Base-by-base conservation (phyloP, 2,329 filamentous ascomycete genomes). In the Fusarium proliferatum region DNA sequence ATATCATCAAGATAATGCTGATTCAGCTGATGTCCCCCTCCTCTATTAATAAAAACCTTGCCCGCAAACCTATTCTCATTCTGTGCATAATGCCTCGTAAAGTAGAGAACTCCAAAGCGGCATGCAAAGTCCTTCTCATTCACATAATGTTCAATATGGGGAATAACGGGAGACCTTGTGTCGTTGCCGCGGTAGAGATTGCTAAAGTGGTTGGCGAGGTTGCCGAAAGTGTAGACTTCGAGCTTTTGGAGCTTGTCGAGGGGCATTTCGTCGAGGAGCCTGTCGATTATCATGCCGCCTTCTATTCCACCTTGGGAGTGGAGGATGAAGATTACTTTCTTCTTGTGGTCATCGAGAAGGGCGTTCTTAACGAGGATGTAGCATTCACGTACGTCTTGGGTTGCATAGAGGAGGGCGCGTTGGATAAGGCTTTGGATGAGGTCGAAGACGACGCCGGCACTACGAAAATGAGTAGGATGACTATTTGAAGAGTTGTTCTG, bases 1-100 rank as follows among this genome's bases (percentile, higher is more conserved):
- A 75, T 71, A 10, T 39, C 28, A 33, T 62, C 65, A 4, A 75
- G 69, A 33, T 75, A 75, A 21, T 75, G 57, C 39, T 75, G 66
- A 21, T 75, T 74, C n/a, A 75, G 53, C 16, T 66, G 62, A 33
- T 75, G 72, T 17, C 72, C 73, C 2, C 60, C 69, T 1, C 34
- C 52, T 30, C 62, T 63, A 26, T 68, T 73, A 19, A 74, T 60
- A 21, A 75, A 72, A 1, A 72, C 61, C 36, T 55, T 64, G 3
- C 69, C 72, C 15, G 61, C 71, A 13, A 75, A 75, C 2, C 72
- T 48, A n/a, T 71, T 75, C 34, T 70, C 58, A 26, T 72, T 60
- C 23, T 72, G 52, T 2, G 41, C 46, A 39, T 53, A 55, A 21
- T 58, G 33, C 16, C 30, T 46, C 2, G 65, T 63, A 16, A 69